Evolutionary conservation across 495 filamentous ascomycete species (phyloP).

Genomic region (Lepraria neglecta): DNA sequence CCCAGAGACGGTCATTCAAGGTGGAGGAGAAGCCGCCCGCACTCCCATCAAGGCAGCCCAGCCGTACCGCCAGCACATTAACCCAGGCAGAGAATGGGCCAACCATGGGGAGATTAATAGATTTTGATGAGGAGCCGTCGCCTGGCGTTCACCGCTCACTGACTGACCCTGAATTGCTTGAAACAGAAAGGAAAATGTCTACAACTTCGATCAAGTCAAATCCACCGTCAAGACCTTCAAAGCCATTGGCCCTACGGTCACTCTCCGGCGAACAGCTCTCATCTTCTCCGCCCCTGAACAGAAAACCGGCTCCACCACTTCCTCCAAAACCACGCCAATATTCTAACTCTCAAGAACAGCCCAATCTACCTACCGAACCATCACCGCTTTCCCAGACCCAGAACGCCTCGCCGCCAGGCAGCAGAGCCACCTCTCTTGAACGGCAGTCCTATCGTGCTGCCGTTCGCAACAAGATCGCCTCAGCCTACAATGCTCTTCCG

Average conservation of each 20-base stretch:
- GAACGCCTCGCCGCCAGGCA: slow-evolving; percentile 31
- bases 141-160: slow-evolving; percentile 34
- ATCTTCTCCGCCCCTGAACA: slow-evolving; percentile 17
- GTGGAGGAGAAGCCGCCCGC: slow-evolving; percentile 29
- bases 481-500: slow-evolving; percentile 46
- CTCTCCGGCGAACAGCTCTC: slow-evolving; percentile 23
- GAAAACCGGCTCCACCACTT: slow-evolving; percentile 42
- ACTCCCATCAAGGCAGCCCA: slow-evolving; percentile 30
- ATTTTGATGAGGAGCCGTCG: slow-evolving; percentile 51
- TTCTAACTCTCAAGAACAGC: slow-evolving; percentile 24
- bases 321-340: slow-evolving; percentile 38
- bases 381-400: slow-evolving; percentile 31
- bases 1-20: slow-evolving; percentile 24
- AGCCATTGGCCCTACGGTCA: slow-evolving; percentile 58
- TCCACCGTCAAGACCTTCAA: slow-evolving; percentile 57
- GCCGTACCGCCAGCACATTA: slow-evolving; percentile 16
- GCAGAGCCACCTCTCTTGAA: slow-evolving; percentile 32
- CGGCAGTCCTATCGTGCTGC: slow-evolving; percentile 31
- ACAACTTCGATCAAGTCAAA: slow-evolving; percentile 17
- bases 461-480: slow-evolving; percentile 36
- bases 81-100: slow-evolving; percentile 32
- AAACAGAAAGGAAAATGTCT: slow-evolving; percentile 18
- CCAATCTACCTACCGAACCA: slow-evolving; percentile 21
- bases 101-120: slow-evolving; percentile 54
- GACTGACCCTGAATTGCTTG: slow-evolving; percentile 27